Evolutionary conservation across 176 grass and related monocot genomes (phyloP).

Genomic region (Avena insularis): DNA sequence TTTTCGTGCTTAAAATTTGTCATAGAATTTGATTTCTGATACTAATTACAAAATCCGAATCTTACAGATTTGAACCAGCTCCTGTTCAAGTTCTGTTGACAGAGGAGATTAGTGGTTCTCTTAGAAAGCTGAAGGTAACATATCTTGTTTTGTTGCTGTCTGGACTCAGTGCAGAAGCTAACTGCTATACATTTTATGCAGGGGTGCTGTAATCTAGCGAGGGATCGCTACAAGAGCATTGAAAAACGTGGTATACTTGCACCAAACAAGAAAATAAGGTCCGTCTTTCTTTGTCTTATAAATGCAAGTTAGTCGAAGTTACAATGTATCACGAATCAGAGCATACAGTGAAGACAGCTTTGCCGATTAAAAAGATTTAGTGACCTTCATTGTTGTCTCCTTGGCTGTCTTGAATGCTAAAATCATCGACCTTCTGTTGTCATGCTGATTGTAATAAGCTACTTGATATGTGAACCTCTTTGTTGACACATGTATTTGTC

Average conservation of each 20-base stretch:
- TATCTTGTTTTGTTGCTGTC: neutral
- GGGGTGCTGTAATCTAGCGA: constrained; percentile 60
- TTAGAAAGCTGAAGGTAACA: constrained; percentile 90
- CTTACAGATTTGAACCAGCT: constrained; percentile 88
- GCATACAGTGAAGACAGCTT: neutral
- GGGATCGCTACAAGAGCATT: constrained; percentile 67
- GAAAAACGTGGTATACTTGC: constrained; percentile 64
- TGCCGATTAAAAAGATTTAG: neutral
- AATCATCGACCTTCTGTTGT: neutral
- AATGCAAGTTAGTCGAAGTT: neutral
- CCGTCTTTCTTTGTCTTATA: neutral
- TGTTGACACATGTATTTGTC: neutral
- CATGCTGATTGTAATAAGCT: neutral
- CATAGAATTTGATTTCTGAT: neutral
- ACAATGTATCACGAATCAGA: neutral
- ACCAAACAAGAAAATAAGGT: constrained; percentile 61
- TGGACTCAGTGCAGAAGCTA: constrained; percentile 10
- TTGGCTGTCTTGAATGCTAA: neutral
- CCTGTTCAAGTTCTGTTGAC: constrained; percentile 94
- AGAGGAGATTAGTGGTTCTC: constrained; percentile 96
- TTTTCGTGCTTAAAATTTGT: constrained; percentile 19
- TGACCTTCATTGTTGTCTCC: neutral
- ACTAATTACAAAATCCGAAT: constrained; percentile 28
- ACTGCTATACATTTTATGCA: constrained; percentile 19
- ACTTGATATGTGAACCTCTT: neutral